Evolutionary conservation across 179 eudicot species (phyloP), one percentile per base, ranked within the genome.

Genomic region (Sideroxylon spinosum): DNA sequence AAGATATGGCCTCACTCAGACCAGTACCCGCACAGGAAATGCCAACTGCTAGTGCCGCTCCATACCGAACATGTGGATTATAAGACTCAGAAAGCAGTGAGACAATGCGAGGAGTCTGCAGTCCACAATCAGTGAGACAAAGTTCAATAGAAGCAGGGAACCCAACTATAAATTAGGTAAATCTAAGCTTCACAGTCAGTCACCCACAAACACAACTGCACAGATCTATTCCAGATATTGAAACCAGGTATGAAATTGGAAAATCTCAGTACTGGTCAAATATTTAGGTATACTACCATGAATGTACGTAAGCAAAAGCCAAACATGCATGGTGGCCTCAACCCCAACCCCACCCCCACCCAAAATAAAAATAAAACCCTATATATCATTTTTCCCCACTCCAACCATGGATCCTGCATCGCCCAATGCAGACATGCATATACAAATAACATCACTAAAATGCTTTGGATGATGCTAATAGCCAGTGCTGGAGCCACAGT

Each of bases 1-100:
- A 82, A 78, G 98, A 93, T 80, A 95, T 93, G 73, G 99, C 99
- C 85, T 95, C 99, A 71, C 95, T 90, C 71, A 93, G 83, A 49
- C 99, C 98, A 83, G 95, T 91, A 57, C 99, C 99, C 8, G 99
- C 98, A 80, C 99, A 95, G n/a, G 99, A 91, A 78, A 95, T 95
- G 68, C 99, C 99, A 71, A 95, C 99, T 37, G 99, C 99, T 52
- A 95, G 75, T 60, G 99, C 99, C 2, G 99, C 99, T 78, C 99
- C 99, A 83, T 95, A 95, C n/a, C 99, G 90, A 64, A 95, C 99
- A 84, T 95, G 99, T 16, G 99, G 98, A 79, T 95, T 95, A 92
- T 91, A 95, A 63, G 99, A 95, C 82, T 95, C 98, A 1, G 99
- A 91, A 63, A 95, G 86, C 74, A 95, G 82, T 37, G 99, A 90